Evolutionary conservation across 306 rosid genomes (phyloP), one percentile per base, ranked within the genome.

Genomic region (Parietaria judaica): DNA sequence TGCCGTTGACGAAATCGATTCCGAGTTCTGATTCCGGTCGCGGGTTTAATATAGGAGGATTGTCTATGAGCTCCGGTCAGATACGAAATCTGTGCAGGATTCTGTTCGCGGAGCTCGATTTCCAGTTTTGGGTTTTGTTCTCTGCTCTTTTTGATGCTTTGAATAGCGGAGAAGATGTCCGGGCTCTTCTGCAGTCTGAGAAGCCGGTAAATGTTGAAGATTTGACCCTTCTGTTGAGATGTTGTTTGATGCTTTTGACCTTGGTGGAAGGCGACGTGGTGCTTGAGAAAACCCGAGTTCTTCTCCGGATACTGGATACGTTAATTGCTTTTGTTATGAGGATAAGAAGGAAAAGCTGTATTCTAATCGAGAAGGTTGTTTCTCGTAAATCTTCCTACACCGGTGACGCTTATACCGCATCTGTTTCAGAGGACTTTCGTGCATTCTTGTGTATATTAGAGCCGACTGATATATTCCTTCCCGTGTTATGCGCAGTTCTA

Each of bases 401-500:
- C n/a, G 77, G 53, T 60, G 66, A 35, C 45, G 52, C 31, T 43
- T 54, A 54, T 51, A 1, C 60, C 14, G 45, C 70, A 3, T 8
- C 51, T 56, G 58, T 47, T 62, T 73, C 80, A 1, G 66, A 78
- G 68, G 74, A 75, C 7, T 72, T 72, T 39, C 66, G 60, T 54
- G 74, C 83, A 58, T 69, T 73, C 51, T 50, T 78, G 38, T 66
- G 72, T 62, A 69, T 81, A 47, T 49, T 75, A 15, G 79, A 81
- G 11, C 70, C 81, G 34, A 69, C 80, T 49, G 79, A 75, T 56
- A 80, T 58, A 23, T 77, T 65, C 75, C 69, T 71, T 77, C 89
- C 89, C 0, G 67, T 76, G 71, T 66, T 88, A 34, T 77, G 81
- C 66, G 58, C 85, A 3, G 62, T 86, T 57, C 85, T 88, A 4